phyloP scores from a whole-genome alignment of 768 basidiomycete genomes.

The Kwoniella mangroviensis region DNA sequence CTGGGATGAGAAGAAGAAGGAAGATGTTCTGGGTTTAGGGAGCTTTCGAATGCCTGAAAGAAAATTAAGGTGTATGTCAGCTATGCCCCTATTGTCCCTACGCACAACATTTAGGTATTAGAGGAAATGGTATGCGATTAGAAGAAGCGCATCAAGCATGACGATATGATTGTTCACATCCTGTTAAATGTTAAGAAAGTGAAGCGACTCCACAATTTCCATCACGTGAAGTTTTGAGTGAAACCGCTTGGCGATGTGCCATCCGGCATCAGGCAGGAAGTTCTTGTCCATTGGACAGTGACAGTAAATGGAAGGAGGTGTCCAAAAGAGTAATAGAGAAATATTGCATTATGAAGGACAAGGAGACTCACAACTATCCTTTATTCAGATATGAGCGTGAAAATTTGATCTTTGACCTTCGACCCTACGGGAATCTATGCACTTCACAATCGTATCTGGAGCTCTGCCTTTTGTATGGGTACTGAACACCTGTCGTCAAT shows the following conservation, averaged over 20 bases:
- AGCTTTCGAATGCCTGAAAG: neutral
- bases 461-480: neutral
- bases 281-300: too few relatives aligned
- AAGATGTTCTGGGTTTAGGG: neutral
- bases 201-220: neutral
- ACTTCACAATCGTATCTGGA: neutral
- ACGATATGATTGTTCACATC: neutral
- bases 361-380: constrained; percentile 12
- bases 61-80: neutral
- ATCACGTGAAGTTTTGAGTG: neutral
- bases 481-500: neutral
- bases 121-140: neutral
- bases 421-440: neutral
- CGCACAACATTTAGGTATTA: neutral
- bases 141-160: too few relatives aligned
- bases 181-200: neutral
- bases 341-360: neutral
- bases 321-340: too few relatives aligned
- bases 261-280: too few relatives aligned
- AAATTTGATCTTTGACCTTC: neutral
- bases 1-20: neutral
- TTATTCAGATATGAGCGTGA: neutral
- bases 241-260: neutral
- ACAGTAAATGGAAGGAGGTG: too few relatives aligned
- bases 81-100: neutral